These are phyloP conservation scores for Botryotinia convoluta DNA, from an alignment of 2,329 filamentous ascomycete genomes.

Conservation along the genomic window DNA sequence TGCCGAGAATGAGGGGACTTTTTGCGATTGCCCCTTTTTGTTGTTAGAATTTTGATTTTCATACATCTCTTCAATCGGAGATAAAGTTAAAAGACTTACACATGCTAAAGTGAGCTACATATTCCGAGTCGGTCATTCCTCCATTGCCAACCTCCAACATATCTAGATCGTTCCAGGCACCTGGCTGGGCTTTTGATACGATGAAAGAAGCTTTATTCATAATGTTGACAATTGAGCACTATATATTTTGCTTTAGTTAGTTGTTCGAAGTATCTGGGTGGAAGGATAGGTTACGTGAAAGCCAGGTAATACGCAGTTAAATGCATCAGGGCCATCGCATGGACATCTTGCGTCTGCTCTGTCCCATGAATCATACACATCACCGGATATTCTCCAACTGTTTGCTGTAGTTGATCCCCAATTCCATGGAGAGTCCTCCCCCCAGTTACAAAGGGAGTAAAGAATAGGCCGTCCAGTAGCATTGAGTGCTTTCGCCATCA, in stretches of 20 bases:
- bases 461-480: slow-evolving; percentile 41
- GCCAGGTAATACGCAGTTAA: slow-evolving; percentile 35
- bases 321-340: slow-evolving; percentile 41
- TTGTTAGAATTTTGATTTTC: slow-evolving; percentile 11
- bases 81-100: slow-evolving; percentile 26
- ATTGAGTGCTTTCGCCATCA: slow-evolving; percentile 40
- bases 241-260: neutral
- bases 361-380: slow-evolving; percentile 43
- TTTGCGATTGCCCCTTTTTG: slow-evolving; percentile 34
- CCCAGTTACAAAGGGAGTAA: slow-evolving; percentile 48
- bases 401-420: slow-evolving; percentile 40
- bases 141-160: slow-evolving; percentile 41
- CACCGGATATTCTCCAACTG: slow-evolving; percentile 42
- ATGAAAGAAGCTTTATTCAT: slow-evolving; percentile 36
- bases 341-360: slow-evolving; percentile 41
- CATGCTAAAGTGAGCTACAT: slow-evolving; percentile 37
- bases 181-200: slow-evolving; percentile 35
- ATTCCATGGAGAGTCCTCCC: slow-evolving; percentile 46
- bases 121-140: slow-evolving; percentile 41
- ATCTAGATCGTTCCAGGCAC: slow-evolving; percentile 39
- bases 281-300: slow-evolving; percentile 26
- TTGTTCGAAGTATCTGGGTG: too few species aligned
- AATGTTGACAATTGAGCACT: slow-evolving; percentile 36
- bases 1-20: slow-evolving; percentile 37
- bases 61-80: neutral